phyloP scores from a whole-genome alignment of 2,329 filamentous ascomycete genomes.

The Colletotrichum neosansevieriae region DNA sequence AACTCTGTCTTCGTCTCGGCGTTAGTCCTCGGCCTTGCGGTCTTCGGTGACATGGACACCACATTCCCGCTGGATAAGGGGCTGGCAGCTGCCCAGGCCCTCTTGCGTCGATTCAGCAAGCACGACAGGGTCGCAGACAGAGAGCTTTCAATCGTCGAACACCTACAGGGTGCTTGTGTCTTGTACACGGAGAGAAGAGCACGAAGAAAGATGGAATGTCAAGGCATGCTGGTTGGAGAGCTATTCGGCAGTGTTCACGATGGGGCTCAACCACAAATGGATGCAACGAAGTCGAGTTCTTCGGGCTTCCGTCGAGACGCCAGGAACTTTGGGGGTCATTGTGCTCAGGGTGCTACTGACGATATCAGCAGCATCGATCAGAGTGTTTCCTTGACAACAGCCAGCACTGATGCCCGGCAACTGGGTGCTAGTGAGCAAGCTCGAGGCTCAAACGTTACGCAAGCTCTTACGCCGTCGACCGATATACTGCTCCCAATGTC shows the following conservation, averaged over 20 bases:
- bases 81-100: slow-evolving; percentile 41
- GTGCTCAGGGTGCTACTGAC: background rate
- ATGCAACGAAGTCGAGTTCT: background rate
- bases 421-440: slow-evolving; percentile 12
- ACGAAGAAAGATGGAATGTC: slow-evolving; percentile 43
- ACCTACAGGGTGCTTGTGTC: slow-evolving; percentile 44
- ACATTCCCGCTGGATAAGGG: slow-evolving; percentile 48
- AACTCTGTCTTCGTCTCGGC: slow-evolving; percentile 60
- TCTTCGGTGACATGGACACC: slow-evolving; percentile 58
- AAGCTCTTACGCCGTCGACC: slow-evolving; percentile 29
- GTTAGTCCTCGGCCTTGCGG: slow-evolving; percentile 57
- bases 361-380: slow-evolving; percentile 7
- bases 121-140: slow-evolving; percentile 44
- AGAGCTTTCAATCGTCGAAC: slow-evolving; percentile 43
- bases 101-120: slow-evolving; percentile 44
- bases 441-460: slow-evolving; percentile 22
- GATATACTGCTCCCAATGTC: slow-evolving; percentile 42
- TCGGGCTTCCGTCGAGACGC: background rate
- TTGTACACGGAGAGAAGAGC: slow-evolving; percentile 42
- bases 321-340: background rate
- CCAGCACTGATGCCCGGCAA: slow-evolving; percentile 9
- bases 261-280: background rate
- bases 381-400: background rate
- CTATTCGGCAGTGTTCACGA: slow-evolving; percentile 45
- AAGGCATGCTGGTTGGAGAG: slow-evolving; percentile 43